phyloP scores from a whole-genome alignment of 352 stramenopile genomes.

The Phytopythium litorale region DNA sequence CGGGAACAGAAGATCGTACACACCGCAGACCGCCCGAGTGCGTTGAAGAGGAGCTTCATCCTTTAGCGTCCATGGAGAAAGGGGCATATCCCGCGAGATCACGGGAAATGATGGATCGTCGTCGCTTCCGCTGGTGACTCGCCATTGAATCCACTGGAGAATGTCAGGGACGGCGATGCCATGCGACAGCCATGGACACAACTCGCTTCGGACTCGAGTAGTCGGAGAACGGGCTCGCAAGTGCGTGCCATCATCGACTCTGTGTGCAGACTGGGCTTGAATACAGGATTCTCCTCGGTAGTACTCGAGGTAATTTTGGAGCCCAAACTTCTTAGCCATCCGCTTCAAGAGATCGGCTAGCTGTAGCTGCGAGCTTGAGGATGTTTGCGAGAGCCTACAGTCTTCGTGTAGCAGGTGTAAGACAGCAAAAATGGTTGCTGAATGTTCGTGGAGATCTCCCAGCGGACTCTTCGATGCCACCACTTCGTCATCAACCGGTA shows the following conservation, averaged over 20 bases:
- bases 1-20: constrained; percentile 37
- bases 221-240: neutral
- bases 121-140: neutral
- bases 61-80: neutral
- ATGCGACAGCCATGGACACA: neutral
- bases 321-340: constrained; percentile 23
- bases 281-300: constrained; percentile 36
- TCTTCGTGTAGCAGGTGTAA: constrained; percentile 77
- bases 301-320: constrained; percentile 40
- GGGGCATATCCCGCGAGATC: constrained; percentile 10
- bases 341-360: constrained; percentile 34
- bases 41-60: constrained; percentile 19
- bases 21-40: constrained; percentile 31
- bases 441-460: neutral
- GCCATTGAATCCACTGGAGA: constrained; percentile 39
- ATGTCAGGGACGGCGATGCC: constrained; percentile 36
- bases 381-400: constrained; percentile 43
- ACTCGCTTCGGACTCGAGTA: neutral
- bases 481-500: neutral
- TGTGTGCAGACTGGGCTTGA: neutral
- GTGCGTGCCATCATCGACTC: neutral
- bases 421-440: constrained; percentile 29
- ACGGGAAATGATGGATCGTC: constrained; percentile 18
- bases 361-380: constrained; percentile 21
- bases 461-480: neutral